Base-by-base conservation (phyloP, 1,284 basidiomycete genomes). In the Fomitopsis pinicola region DNA sequence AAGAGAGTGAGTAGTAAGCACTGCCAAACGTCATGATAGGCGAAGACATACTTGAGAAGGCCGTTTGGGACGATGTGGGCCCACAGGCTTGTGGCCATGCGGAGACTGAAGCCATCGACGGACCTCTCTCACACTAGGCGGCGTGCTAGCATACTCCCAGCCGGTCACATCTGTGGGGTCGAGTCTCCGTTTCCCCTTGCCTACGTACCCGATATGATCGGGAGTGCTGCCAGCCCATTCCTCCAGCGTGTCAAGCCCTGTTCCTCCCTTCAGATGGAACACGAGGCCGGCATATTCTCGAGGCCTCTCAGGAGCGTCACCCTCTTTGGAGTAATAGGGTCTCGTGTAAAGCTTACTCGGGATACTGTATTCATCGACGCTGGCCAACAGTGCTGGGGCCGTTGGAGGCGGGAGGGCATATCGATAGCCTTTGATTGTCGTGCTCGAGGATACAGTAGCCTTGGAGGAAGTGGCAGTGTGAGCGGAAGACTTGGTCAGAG, bases 221-320 rank as follows among this genome's bases (percentile, higher is more conserved):
- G 42, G 45, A n/a, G 48, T 50, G 38, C 28, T 54, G 30, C 38
- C 45, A 54, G 74, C 64, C 85, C 87, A 91, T 40, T 83, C 78
- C 42, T 84, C 78, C 30, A 91, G 73, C 42, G 71, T 71, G 36
- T 72, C 70, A 5, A 88, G 73, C 8, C 84, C 84, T 42, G 77
- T 75, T 2, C 83, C 82, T 8, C 87, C 83, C 68, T 87, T 87
- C 19, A 97, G 77, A 48, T 82, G 78, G 72, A 91, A 97, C 30
- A 85, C 73, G 1, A 93, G 75, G 0, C 95, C 95, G 14, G 87
- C 95, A 69, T 92, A 96, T 72, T 95, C 91, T 67, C 88, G 82
- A 0, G 89, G 77, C 15, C 78, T 76, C 45, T 82, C 79, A 0
- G 94, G 91, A 0, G 89, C 83, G 70, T 98, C 97, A 2, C 69